phyloP scores from a whole-genome alignment of 2,329 filamentous ascomycete genomes.

The Elsinoe fawcettii region DNA sequence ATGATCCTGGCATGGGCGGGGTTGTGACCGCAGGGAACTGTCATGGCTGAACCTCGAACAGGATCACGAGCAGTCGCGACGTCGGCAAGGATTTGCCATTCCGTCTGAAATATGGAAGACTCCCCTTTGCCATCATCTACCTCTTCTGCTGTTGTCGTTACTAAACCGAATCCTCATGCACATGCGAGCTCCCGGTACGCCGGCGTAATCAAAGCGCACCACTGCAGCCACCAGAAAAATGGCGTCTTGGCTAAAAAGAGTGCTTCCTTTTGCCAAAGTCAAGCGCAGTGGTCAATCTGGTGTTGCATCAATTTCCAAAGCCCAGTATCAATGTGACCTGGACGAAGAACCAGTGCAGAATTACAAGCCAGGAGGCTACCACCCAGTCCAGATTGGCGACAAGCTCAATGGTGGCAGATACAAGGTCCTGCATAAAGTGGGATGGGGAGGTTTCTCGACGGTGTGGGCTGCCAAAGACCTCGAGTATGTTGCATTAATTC shows the following conservation, averaged over 20 bases:
- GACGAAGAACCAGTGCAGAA: slow-evolving; percentile 12
- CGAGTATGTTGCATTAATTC: slow-evolving; percentile 2
- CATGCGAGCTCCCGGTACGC: background rate
- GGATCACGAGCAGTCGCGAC: background rate
- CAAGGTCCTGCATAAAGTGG: slow-evolving; percentile 33
- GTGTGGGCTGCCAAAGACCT: slow-evolving; percentile 32
- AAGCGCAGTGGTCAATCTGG: background rate
- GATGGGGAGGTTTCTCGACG: slow-evolving; percentile 32
- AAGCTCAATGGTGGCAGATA: slow-evolving; percentile 28
- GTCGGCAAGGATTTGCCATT: background rate
- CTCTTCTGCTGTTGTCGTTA: background rate
- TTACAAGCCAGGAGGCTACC: slow-evolving; percentile 28
- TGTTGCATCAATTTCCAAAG: background rate
- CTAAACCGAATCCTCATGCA: background rate
- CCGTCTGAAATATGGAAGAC: no score
- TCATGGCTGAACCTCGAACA: background rate
- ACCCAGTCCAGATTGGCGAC: slow-evolving; percentile 30
- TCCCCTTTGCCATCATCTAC: no score
- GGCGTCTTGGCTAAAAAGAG: slow-evolving; percentile 1
- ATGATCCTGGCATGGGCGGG: background rate
- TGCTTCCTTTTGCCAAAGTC: background rate
- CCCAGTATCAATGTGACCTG: slow-evolving; percentile 5
- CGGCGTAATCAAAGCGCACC: background rate
- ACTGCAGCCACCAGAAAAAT: background rate
- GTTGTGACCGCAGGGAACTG: background rate